A percentile compares a stretch with the other conserved stretches of the same genome.
phyloP scores from a whole-genome alignment of 805 yeast genomes.

The Candida succiphila region DNA sequence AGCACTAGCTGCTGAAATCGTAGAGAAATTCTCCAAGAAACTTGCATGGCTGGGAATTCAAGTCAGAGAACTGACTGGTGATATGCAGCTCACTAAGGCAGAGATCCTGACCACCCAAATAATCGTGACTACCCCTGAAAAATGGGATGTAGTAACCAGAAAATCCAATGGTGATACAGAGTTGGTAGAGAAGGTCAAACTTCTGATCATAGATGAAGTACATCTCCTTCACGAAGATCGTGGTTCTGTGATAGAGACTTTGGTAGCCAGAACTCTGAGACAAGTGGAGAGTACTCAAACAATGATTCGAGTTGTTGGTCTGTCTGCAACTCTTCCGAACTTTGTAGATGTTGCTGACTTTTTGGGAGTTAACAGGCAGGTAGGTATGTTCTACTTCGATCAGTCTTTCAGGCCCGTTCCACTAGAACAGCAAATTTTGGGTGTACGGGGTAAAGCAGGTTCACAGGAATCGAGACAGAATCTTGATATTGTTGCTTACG shows the following conservation, averaged over 20 bases:
- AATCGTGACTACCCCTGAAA: conserved; percentile 91
- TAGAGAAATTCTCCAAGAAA: conserved; percentile 73
- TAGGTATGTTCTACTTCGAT: conserved; percentile 93
- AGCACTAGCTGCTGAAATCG: conserved; percentile 95
- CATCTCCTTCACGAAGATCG: conserved; percentile 95
- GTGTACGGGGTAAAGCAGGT: conserved; percentile 82
- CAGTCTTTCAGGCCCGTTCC: conserved; percentile 92
- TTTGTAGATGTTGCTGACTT: conserved; percentile 92
- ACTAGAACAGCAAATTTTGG: conserved; percentile 74
- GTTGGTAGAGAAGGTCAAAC: conserved; percentile 70
- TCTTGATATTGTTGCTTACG: conserved; percentile 67
- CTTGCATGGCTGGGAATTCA: conserved; percentile 77
- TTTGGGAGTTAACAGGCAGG: conserved; percentile 77
- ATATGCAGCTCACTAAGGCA: conserved; percentile 79
- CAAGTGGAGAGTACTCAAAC: conserved; percentile 93
- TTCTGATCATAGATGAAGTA: conserved; percentile 91
- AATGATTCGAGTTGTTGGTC: conserved; percentile 87
- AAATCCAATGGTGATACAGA: conserved; percentile 86
- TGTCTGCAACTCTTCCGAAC: conserved; percentile 91
- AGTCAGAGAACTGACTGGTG: conserved; percentile 89
- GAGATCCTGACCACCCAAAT: conserved; percentile 79
- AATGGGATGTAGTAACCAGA: conserved; percentile 96
- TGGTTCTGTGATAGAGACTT: conserved; percentile 93
- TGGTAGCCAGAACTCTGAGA: conserved; percentile 87
- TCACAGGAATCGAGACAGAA: conserved; percentile 60